Evolutionary conservation across 2,329 filamentous ascomycete species (phyloP).

Genomic region (Fusarium duplospermum): DNA sequence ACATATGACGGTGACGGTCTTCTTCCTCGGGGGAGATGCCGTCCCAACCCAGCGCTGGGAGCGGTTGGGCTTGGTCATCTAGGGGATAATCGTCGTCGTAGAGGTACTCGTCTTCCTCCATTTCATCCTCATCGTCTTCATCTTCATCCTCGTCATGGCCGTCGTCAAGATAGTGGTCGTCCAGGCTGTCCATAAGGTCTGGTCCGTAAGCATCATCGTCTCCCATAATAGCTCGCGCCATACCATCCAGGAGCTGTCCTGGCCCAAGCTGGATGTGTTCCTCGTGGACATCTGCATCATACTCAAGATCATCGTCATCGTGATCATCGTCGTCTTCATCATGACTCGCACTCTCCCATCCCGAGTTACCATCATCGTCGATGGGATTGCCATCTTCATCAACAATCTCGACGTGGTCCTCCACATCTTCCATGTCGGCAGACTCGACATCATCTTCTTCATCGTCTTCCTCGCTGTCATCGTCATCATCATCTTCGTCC

Average conservation of each 20-base stretch:
- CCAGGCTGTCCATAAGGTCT: conserved; percentile 63
- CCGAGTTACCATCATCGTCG: conserved; percentile 69
- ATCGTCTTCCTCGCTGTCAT: conserved; percentile 71
- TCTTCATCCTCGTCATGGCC: conserved; percentile 69
- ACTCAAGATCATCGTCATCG: conserved; percentile 65
- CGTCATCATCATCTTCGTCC: conserved; percentile 75
- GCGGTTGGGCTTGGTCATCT: conserved; percentile 58
- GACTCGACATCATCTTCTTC: conserved; percentile 58
- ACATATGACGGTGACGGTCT: conserved; percentile 59
- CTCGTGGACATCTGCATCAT: conserved; percentile 67
- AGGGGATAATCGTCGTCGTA: conserved; percentile 69
- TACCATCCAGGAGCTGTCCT: conserved; percentile 60
- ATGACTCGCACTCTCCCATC: conserved; percentile 71
- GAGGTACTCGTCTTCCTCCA: conserved; percentile 74
- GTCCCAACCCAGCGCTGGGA: conserved; percentile 69
- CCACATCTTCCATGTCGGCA: conserved; percentile 63
- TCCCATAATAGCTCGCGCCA: conserved; percentile 67
- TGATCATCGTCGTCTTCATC: conserved; percentile 66
- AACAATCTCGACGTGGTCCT: conserved; percentile 67
- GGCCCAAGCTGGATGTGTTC: conserved; percentile 61
- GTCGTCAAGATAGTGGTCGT: conserved; percentile 66
- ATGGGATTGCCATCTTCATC: conserved; percentile 72
- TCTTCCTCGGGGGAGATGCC: conserved; percentile 64
- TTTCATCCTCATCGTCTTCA: conserved; percentile 76
- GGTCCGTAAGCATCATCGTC: conserved; percentile 64